A percentile compares a stretch with the other conserved stretches of the same genome.
phyloP scores from a whole-genome alignment of 2,329 filamentous ascomycete genomes.

The Hymenotorrendiella dingleyae region DNA sequence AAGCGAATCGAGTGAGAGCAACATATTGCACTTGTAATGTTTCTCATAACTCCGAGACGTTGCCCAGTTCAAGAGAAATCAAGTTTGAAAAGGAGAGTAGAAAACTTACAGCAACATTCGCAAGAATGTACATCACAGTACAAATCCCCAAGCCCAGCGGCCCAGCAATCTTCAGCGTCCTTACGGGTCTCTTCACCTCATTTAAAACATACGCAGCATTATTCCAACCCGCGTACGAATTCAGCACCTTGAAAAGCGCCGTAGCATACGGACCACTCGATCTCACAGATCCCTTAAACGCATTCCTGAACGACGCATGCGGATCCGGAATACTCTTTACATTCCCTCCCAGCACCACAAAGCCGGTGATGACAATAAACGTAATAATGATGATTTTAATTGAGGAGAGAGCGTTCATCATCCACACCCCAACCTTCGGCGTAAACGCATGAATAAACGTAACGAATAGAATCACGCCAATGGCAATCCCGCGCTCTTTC shows the following conservation, averaged over 20 bases:
- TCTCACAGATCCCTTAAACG: constrained; percentile 42
- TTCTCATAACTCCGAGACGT: no score
- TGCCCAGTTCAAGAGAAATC: neutral
- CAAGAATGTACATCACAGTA: constrained; percentile 48
- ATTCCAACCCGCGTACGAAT: constrained; percentile 47
- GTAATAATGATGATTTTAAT: constrained; percentile 43
- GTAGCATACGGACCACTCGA: constrained; percentile 37
- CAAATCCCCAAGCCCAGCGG: constrained; percentile 46
- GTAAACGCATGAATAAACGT: constrained; percentile 41
- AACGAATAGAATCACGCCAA: constrained; percentile 39
- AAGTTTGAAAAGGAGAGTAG: neutral
- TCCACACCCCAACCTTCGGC: constrained; percentile 38
- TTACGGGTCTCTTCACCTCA: constrained; percentile 50
- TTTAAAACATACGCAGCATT: constrained; percentile 50
- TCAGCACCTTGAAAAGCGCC: constrained; percentile 49
- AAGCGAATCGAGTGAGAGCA: no score
- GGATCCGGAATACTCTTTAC: constrained; percentile 21
- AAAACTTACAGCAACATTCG: constrained; percentile 42
- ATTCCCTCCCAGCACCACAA: constrained; percentile 35
- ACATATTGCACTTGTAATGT: no score
- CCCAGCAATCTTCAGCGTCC: constrained; percentile 50
- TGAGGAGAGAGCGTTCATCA: constrained; percentile 41
- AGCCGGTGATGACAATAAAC: constrained; percentile 39
- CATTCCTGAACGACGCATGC: constrained; percentile 38
- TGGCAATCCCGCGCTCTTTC: constrained; percentile 42